phyloP scores from a whole-genome alignment of 768 basidiomycete genomes.

The Chalciporus chontae region DNA sequence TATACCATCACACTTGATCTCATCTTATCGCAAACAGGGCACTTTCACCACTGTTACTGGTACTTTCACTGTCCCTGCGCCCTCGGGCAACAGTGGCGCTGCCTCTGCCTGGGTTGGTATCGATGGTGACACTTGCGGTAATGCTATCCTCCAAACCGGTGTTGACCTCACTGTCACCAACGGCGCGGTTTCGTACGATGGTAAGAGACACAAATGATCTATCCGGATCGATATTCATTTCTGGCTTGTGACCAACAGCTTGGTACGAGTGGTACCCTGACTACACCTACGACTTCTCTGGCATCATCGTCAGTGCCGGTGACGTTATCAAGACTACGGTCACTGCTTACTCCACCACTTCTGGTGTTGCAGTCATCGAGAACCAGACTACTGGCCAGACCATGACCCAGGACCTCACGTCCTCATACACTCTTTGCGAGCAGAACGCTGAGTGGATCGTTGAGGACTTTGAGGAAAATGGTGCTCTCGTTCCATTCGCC shows the following conservation, averaged over 20 bases:
- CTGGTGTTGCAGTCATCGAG: conserved; percentile 15
- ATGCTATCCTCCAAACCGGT: conserved; percentile 20
- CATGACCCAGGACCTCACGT: conserved; percentile 4
- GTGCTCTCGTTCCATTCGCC: conserved; percentile 5
- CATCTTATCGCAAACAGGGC: conserved; percentile 8
- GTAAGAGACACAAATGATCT: background rate
- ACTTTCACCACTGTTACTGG: conserved; percentile 19
- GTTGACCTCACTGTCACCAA: conserved; percentile 7
- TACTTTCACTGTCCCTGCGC: conserved; percentile 20
- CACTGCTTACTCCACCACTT: conserved; percentile 16
- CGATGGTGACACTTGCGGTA: conserved; percentile 14
- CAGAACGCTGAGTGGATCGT: conserved; percentile 23
- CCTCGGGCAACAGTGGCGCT: conserved; percentile 5
- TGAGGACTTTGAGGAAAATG: conserved; percentile 14
- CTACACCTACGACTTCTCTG: conserved; percentile 10
- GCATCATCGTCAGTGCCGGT: conserved; percentile 13
- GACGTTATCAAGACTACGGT: conserved; percentile 17
- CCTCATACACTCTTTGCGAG: conserved; percentile 15
- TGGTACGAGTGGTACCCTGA: conserved; percentile 25
- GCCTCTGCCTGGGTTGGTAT: conserved; percentile 25
- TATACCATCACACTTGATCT: background rate
- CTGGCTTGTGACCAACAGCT: conserved; percentile 4
- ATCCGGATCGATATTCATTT: background rate
- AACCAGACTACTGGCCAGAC: conserved; percentile 16
- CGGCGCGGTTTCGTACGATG: conserved; percentile 7